These are phyloP conservation scores for Limnanthes douglasii DNA, from an alignment of 345 rosid species.

Conservation along the genomic window DNA sequence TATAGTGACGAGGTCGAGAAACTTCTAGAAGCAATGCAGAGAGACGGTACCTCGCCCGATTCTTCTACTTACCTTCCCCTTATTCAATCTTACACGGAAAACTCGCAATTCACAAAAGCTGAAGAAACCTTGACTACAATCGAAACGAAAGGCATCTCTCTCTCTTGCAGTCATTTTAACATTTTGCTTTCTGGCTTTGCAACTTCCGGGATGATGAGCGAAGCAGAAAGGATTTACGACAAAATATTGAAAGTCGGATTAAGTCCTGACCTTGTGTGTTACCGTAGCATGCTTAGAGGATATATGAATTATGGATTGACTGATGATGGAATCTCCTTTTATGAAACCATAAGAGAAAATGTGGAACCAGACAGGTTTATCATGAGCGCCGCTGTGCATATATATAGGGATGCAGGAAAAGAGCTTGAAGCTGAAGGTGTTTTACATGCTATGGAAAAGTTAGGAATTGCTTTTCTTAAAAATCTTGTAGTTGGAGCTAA, in stretches of 20 bases:
- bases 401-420: constrained; percentile 35
- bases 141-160: constrained; percentile 32
- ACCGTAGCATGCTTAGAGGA: constrained; percentile 41
- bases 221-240: constrained; percentile 42
- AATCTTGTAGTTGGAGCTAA: too few relatives aligned
- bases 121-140: constrained; percentile 37
- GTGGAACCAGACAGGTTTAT: constrained; percentile 32
- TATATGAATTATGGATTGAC: constrained; percentile 37
- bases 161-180: constrained; percentile 39
- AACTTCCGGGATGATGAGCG: constrained; percentile 38
- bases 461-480: too few relatives aligned
- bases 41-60: constrained; percentile 31
- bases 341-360: constrained; percentile 27
- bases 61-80: constrained; percentile 34
- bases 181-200: constrained; percentile 32
- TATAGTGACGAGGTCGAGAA: constrained; percentile 30
- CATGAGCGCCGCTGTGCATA: constrained; percentile 39
- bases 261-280: constrained; percentile 35
- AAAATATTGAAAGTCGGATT: constrained; percentile 21
- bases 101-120: constrained; percentile 37
- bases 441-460: too few relatives aligned
- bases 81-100: constrained; percentile 39
- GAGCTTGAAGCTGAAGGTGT: constrained; percentile 19
- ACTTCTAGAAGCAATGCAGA: constrained; percentile 45
- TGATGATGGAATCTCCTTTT: constrained; percentile 37